Evolutionary conservation across 129 eudicot genomes (phyloP).

Genomic region (Apium graveolens): DNA sequence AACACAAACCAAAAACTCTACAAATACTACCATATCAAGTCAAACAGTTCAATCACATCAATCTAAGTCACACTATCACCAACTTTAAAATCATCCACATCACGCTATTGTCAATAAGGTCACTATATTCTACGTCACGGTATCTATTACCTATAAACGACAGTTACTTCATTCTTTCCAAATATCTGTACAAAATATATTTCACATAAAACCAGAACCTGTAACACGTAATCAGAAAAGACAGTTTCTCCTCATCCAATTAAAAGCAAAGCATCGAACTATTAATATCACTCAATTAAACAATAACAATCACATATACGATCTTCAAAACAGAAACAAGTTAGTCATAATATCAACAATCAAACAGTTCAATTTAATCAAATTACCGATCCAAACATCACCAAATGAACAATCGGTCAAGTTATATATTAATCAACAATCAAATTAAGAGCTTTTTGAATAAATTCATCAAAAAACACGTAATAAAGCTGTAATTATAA

Average conservation of each 20-base stretch:
- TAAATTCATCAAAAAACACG: background rate
- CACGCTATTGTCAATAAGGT: background rate
- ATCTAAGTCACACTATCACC: background rate
- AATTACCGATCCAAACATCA: background rate
- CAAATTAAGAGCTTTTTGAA: background rate
- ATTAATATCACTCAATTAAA: background rate
- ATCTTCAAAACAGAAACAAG: background rate
- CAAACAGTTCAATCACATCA: background rate
- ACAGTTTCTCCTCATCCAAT: background rate
- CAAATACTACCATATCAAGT: background rate
- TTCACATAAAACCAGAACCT: background rate
- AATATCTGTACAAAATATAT: background rate
- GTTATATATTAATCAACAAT: background rate
- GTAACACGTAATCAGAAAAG: background rate
- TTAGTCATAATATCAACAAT: background rate
- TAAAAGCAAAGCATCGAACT: background rate
- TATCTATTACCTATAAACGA: background rate
- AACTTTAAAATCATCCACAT: background rate
- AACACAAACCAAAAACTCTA: background rate
- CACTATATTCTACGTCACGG: background rate
- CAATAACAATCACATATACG: background rate
- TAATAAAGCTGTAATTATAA: background rate
- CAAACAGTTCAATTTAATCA: background rate
- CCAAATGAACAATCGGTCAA: background rate
- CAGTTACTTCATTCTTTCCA: background rate